A percentile compares a stretch with the other conserved stretches of the same genome.
Conservation (phyloP, 306 rosid genomes). For the Acacia acuminata region DNA sequence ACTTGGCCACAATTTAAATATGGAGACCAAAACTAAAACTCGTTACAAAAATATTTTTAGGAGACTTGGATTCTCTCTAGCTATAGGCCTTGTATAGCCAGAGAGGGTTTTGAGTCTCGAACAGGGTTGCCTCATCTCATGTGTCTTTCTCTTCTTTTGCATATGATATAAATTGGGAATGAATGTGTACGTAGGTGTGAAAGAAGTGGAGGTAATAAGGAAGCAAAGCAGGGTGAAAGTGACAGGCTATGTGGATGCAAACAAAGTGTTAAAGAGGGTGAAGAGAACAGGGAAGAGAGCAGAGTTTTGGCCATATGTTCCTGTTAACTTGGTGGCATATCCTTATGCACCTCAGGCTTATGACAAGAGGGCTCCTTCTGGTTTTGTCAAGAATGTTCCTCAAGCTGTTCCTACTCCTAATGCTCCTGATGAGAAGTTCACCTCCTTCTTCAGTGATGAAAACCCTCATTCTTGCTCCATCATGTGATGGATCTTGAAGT, state of each 20-base stretch:
- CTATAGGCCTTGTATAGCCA: too few relatives aligned
- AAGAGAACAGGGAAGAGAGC: conserved; percentile 78
- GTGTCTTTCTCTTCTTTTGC: too few relatives aligned
- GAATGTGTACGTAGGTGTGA: conserved; percentile 34
- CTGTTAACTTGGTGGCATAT: conserved; percentile 71
- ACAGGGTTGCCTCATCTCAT: too few relatives aligned
- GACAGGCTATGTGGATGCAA: conserved; percentile 66
- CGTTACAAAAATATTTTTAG: too few relatives aligned
- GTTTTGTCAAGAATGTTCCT: conserved; percentile 61
- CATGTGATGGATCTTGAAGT: conserved; percentile 41
- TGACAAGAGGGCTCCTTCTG: conserved; percentile 88
- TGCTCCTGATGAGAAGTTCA: conserved; percentile 61
- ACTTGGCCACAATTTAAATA: too few relatives aligned
- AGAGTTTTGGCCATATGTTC: conserved; percentile 88
- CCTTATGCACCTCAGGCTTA: conserved; percentile 80
- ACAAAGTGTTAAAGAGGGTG: conserved; percentile 68
- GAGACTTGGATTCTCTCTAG: too few relatives aligned
- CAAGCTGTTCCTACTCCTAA: conserved; percentile 59
- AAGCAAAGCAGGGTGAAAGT: conserved; percentile 76
- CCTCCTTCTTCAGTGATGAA: conserved; percentile 73
- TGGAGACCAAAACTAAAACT: too few relatives aligned
- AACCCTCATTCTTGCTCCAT: conserved; percentile 81
- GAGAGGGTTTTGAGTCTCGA: too few relatives aligned
- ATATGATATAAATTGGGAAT: background rate
- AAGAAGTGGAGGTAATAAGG: conserved; percentile 64